phyloP scores from a whole-genome alignment of 1,139 yeast species.

The Taphrina pruni region DNA sequence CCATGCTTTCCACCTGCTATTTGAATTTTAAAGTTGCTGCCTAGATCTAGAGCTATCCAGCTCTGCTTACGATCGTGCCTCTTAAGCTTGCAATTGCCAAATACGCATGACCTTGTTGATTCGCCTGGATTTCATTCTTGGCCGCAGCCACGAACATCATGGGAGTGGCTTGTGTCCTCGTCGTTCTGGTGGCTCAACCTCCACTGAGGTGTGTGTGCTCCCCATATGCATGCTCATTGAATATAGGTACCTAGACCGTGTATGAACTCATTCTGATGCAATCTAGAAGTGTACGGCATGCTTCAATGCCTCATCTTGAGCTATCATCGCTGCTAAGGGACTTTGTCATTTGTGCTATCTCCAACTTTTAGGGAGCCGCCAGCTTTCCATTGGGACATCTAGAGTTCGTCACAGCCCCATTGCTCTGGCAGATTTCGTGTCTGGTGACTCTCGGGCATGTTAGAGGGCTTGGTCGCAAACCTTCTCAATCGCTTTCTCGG shows the following conservation, averaged over 20 bases:
- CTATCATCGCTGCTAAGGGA: no score
- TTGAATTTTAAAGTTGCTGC: no score
- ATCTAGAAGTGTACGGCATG: no score
- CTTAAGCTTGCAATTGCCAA: no score
- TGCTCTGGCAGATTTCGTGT: neutral
- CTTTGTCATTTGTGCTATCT: no score
- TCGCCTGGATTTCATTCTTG: neutral
- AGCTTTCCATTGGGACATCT: no score
- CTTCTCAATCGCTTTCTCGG: conserved; percentile 60
- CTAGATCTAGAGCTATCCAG: neutral
- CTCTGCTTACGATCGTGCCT: neutral
- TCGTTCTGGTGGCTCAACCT: neutral
- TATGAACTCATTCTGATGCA: no score
- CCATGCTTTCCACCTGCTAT: no score
- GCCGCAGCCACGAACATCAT: conserved; percentile 8
- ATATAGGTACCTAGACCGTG: no score
- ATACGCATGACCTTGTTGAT: no score
- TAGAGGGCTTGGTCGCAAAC: conserved; percentile 60
- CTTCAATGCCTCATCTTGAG: no score
- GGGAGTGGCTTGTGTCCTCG: conserved; percentile 1
- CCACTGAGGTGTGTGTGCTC: neutral
- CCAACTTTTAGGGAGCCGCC: no score
- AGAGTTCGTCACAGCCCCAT: neutral
- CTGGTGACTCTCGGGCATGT: conserved; percentile 50
- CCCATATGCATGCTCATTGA: neutral